Evolutionary conservation across 2,329 filamentous ascomycete genomes (phyloP).

Genomic region (Alternaria arborescens): DNA sequence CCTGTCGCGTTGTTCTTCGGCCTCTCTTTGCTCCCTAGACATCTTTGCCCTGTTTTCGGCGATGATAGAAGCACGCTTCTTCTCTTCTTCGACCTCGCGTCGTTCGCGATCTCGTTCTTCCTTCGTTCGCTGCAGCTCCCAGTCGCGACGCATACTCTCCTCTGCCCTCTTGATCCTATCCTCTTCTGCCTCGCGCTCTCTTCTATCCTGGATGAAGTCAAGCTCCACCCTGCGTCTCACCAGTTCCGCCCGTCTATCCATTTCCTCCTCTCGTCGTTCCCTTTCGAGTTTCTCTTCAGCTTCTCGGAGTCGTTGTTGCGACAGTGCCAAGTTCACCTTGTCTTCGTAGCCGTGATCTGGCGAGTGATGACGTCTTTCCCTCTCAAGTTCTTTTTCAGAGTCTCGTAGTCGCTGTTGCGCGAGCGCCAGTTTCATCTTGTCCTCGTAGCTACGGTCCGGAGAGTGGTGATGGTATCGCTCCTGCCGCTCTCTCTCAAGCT

Average conservation of each 20-base stretch:
- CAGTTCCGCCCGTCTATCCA: slow-evolving; percentile 51
- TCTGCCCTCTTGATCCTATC: slow-evolving; percentile 37
- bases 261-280: slow-evolving; percentile 46
- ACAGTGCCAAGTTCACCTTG: slow-evolving; percentile 47
- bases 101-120: slow-evolving; percentile 48
- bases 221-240: slow-evolving; percentile 46
- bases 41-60: slow-evolving; percentile 45
- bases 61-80: slow-evolving; percentile 51
- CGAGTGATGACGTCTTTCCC: slow-evolving; percentile 33
- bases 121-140: slow-evolving; percentile 40
- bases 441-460: slow-evolving; percentile 36
- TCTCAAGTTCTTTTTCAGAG: slow-evolving; percentile 42
- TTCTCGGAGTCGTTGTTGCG: slow-evolving; percentile 48
- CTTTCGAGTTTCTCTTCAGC: slow-evolving; percentile 45
- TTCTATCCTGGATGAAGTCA: slow-evolving; percentile 47
- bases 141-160: slow-evolving; percentile 43
- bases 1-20: slow-evolving; percentile 38
- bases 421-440: slow-evolving; percentile 46
- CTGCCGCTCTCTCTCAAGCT: slow-evolving; percentile 14
- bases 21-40: slow-evolving; percentile 27
- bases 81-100: slow-evolving; percentile 51
- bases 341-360: slow-evolving; percentile 24
- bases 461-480: slow-evolving; percentile 27
- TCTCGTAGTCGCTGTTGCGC: slow-evolving; percentile 49
- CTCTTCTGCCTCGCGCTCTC: slow-evolving; percentile 44